phyloP scores from a whole-genome alignment of 2,329 filamentous ascomycete genomes.

The Alternaria incomplexa region DNA sequence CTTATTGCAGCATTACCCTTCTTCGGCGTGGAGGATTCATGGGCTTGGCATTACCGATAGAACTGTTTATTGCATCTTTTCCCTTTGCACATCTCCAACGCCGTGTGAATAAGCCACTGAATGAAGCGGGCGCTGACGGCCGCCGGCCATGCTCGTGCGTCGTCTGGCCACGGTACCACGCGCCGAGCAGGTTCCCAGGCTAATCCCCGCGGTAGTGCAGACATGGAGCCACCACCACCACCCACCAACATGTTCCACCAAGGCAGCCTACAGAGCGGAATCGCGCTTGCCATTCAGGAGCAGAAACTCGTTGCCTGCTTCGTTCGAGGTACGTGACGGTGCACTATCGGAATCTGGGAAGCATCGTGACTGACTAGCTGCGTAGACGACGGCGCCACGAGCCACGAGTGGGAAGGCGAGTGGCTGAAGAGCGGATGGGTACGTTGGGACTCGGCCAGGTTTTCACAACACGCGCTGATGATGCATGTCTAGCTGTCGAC shows the following conservation, averaged over 20 bases:
- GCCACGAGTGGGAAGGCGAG: constrained; percentile 73
- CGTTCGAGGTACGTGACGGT: constrained; percentile 67
- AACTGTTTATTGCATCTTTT: constrained; percentile 31
- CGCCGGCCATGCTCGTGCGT: background rate
- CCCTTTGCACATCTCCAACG: background rate
- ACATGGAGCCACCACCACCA: constrained; percentile 12
- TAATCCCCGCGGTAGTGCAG: constrained; percentile 18
- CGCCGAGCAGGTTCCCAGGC: constrained; percentile 12
- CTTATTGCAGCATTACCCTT: constrained; percentile 32
- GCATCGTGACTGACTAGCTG: constrained; percentile 5
- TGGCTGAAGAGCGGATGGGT: constrained; percentile 59
- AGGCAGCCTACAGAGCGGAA: constrained; percentile 81
- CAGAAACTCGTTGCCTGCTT: constrained; percentile 84
- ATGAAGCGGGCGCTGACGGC: background rate
- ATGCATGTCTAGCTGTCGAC: constrained; percentile 45
- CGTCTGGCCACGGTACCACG: constrained; percentile 13
- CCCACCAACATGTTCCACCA: constrained; percentile 73
- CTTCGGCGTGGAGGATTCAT: constrained; percentile 37
- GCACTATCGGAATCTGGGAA: constrained; percentile 17
- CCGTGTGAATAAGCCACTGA: background rate
- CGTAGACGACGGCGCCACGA: constrained; percentile 72
- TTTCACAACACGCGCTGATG: background rate
- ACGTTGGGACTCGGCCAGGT: constrained; percentile 4
- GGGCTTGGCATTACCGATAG: constrained; percentile 39
- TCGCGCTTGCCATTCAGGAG: constrained; percentile 74